Conservation (phyloP, 225 moss, liverwort and hornwort genomes). For the Marchantia polymorpha region DNA sequence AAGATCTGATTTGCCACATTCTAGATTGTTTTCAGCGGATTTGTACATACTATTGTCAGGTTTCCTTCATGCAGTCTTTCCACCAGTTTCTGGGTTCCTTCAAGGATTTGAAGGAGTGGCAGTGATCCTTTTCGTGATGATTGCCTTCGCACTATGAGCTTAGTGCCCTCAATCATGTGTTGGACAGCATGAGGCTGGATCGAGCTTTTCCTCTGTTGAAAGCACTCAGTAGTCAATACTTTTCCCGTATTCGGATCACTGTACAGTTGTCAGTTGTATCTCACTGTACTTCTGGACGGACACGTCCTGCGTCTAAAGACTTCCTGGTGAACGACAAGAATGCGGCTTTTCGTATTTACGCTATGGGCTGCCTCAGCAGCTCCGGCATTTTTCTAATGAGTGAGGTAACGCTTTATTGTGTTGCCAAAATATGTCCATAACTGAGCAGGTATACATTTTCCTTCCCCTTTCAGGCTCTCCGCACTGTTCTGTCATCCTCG, state of each 20-base stretch:
- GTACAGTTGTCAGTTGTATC: background rate
- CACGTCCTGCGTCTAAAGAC: no score
- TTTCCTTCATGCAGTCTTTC: conserved; percentile 69
- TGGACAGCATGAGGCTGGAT: conserved; percentile 39
- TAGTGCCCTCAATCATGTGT: conserved; percentile 36
- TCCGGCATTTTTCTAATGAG: no score
- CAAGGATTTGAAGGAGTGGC: conserved; percentile 56
- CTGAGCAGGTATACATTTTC: no score
- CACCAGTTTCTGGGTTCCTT: conserved; percentile 66
- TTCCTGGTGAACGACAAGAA: no score
- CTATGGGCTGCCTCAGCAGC: no score
- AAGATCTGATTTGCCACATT: background rate
- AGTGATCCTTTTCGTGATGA: conserved; percentile 43
- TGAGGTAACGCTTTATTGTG: no score
- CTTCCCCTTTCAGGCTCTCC: no score
- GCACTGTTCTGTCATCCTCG: no score
- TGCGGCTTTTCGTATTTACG: no score
- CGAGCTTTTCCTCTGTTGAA: conserved; percentile 47
- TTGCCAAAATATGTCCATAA: no score
- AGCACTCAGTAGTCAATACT: background rate
- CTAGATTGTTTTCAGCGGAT: no score
- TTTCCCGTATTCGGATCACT: background rate
- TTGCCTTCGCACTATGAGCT: conserved; percentile 37
- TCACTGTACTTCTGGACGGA: background rate
- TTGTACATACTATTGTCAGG: conserved; percentile 18